A percentile compares a stretch with the other conserved stretches of the same genome.
Conservation (phyloP, 495 filamentous ascomycete genomes). For the Trypethelium eluteriae region DNA sequence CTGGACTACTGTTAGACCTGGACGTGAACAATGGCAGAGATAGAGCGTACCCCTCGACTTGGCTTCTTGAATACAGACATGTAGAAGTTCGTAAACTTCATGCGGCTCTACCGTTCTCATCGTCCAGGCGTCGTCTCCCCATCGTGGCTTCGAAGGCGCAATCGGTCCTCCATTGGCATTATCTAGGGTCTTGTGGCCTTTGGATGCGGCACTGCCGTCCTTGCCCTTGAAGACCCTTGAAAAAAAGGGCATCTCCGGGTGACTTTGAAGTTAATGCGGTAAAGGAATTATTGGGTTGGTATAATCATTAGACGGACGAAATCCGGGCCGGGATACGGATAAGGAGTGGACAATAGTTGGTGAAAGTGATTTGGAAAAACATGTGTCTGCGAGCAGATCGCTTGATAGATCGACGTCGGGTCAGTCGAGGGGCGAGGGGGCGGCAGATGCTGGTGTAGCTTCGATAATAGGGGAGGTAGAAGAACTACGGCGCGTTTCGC, state of each 20-base stretch:
- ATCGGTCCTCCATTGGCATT: slow-evolving; percentile 42
- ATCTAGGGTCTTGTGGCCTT: slow-evolving; percentile 49
- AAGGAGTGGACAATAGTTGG: slow-evolving; percentile 1
- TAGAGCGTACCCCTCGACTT: slow-evolving; percentile 77
- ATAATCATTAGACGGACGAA: not conserved
- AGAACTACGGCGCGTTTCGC: not conserved
- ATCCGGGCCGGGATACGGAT: not conserved
- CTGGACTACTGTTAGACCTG: slow-evolving; percentile 37
- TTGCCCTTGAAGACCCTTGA: slow-evolving; percentile 35
- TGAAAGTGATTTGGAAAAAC: not conserved
- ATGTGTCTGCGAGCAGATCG: not conserved
- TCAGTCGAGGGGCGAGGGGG: not conserved
- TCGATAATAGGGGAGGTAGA: not conserved
- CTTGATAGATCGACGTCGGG: not conserved
- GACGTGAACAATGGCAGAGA: slow-evolving; percentile 8
- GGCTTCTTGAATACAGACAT: slow-evolving; percentile 78
- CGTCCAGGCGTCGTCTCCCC: slow-evolving; percentile 77
- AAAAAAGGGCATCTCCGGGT: slow-evolving; percentile 35
- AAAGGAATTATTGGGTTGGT: slow-evolving; percentile 1
- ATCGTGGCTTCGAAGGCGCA: slow-evolving; percentile 60
- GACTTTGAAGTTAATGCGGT: not conserved
- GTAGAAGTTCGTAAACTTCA: slow-evolving; percentile 80
- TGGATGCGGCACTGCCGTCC: slow-evolving; percentile 36
- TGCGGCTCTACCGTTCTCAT: slow-evolving; percentile 79
- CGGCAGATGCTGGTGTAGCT: not conserved